phyloP scores from a whole-genome alignment of 768 basidiomycete species.

The Naganishia kalamii region DNA sequence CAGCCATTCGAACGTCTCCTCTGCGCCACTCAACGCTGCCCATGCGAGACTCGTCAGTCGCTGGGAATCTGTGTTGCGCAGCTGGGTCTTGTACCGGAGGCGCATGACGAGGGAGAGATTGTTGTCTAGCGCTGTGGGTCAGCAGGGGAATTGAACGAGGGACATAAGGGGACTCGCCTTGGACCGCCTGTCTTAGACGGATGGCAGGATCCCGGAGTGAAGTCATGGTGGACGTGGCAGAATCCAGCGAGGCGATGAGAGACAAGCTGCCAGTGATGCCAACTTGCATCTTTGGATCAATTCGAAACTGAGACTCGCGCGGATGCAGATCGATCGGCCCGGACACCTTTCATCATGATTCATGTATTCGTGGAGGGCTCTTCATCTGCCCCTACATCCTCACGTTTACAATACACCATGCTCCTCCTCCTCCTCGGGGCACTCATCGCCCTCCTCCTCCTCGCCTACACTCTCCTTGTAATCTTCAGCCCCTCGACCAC shows the following conservation, averaged over 20 bases:
- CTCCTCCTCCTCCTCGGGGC: background rate
- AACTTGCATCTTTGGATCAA: no score
- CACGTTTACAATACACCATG: background rate
- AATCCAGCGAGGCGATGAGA: background rate
- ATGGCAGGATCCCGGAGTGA: slow-evolving; percentile 30
- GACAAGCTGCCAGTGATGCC: background rate
- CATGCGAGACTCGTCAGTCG: slow-evolving; percentile 84
- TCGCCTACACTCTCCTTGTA: slow-evolving; percentile 67
- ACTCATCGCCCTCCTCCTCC: background rate
- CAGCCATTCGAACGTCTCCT: slow-evolving; percentile 84
- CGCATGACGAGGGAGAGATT: slow-evolving; percentile 88
- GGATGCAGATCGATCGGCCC: no score
- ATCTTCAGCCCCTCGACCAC: slow-evolving; percentile 69
- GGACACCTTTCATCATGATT: no score
- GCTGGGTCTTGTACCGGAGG: slow-evolving; percentile 64
- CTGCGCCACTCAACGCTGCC: slow-evolving; percentile 79
- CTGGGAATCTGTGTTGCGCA: slow-evolving; percentile 81
- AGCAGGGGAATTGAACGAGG: slow-evolving; percentile 7
- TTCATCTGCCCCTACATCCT: background rate
- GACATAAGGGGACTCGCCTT: slow-evolving; percentile 36
- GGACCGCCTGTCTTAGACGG: slow-evolving; percentile 41
- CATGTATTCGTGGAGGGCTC: no score
- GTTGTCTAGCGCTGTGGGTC: slow-evolving; percentile 61
- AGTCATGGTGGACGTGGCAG: background rate
- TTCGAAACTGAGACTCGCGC: no score